Base-by-base conservation (phyloP, 148 eudicot species). In the Vaccinium corymbosum region DNA sequence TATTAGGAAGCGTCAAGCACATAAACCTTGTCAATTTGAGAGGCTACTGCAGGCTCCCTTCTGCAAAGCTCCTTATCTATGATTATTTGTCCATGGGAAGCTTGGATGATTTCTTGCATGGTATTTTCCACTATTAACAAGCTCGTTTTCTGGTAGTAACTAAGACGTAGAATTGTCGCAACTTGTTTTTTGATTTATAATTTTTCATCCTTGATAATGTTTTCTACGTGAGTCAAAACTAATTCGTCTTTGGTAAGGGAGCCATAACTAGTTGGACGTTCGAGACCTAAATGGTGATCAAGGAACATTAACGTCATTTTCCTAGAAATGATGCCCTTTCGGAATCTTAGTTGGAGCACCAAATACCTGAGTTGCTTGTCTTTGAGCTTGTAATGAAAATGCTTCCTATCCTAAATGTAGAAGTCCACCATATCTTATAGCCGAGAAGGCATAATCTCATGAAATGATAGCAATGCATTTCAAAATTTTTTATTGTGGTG, bases 51-150 rank as follows among this genome's bases (percentile, higher is more conserved):
- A 90, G 97, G 82, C 89, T 94, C 56, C 95, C 99, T 14, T 80
- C 94, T 22, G 90, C 98, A 56, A 94, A 91, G 89, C 98, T 96
- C 80, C 98, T 96, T 76, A 96, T 96, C 80, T 96, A 92, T 84
- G 98, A 96, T 85, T 96, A 89, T 86, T 86, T 96, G 90, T 92
- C 98, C 85, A 90, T 84, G 90, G 99, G 99, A 59, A 96, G 98
- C 90, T 86, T 96, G 35, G 97, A 96, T 83, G 91, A 92, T 89
- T 86, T 90, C 85, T 82, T 96, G 87, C 99, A 96, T 80, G 98
- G 98, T 95, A 89, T 25, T 83, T 61, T 84, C 84, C 52, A 38
- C 27, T 25, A 83, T 27, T 76, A 17, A 74, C 76, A 74, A 74
- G 51, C 38, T 20, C 22, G 15, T 78, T n/a, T 74, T 46, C 46